These are phyloP conservation scores for Trichomonas gallinae DNA, from an alignment of 208 protist genomes.

Conservation along the genomic window DNA sequence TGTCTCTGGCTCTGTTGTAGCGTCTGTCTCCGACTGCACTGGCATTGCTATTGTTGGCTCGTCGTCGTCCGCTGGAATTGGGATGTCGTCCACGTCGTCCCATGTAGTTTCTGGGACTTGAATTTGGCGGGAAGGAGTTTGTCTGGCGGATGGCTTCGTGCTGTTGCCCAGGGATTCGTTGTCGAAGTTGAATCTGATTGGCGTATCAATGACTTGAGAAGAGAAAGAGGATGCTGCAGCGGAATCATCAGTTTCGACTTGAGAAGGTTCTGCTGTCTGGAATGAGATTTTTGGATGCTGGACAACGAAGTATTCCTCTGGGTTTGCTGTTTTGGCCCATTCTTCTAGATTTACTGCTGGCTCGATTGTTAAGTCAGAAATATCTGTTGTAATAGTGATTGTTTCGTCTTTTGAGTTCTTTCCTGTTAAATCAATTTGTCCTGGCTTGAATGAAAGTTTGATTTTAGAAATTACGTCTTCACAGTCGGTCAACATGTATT, in stretches of 20 bases:
- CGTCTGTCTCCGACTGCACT: neutral
- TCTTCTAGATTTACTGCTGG: neutral
- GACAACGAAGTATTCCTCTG: neutral
- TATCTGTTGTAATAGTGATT: neutral
- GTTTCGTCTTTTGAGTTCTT: neutral
- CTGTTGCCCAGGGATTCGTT: neutral
- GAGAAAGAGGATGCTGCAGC: neutral
- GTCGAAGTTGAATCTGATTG: neutral
- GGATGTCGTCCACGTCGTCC: neutral
- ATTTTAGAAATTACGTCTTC: conserved; percentile 14
- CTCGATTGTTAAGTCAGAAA: neutral
- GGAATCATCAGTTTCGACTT: neutral
- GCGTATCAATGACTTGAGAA: neutral
- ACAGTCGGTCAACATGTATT: neutral
- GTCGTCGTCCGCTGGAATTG: neutral
- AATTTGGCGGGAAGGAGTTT: neutral
- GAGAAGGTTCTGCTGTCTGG: neutral
- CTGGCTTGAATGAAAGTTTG: neutral
- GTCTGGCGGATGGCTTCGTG: neutral
- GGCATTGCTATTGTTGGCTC: neutral
- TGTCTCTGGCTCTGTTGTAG: neutral
- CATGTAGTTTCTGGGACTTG: neutral
- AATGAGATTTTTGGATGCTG: neutral
- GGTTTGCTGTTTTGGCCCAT: neutral
- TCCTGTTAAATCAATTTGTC: neutral